Evolutionary conservation across 371 early-diverging fungal species (phyloP), one percentile per base, ranked within the genome.

Genomic region (Basidiobolus meristosporus): DNA sequence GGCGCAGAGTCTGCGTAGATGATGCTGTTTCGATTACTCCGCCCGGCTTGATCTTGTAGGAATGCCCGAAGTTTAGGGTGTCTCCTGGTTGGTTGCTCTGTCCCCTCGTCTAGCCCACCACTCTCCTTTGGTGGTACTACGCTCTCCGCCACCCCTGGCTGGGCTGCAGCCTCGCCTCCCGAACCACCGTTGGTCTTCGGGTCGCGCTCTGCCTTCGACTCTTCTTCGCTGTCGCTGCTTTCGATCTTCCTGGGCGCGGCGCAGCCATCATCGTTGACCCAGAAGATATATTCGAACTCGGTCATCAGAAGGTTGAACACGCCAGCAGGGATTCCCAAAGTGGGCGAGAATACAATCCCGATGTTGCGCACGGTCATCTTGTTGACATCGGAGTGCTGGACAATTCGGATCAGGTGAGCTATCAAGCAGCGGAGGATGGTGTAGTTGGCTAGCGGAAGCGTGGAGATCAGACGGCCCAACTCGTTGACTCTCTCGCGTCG

Each of bases 301-400:
- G 78, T 67, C 58, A 92, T 66, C 53, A 96, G 65, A 45, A 91
- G 56, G 23, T 67, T 77, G 40, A 95, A 84, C 1, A 96, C 73
- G 5, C 78, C 75, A 12, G 89, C 84, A 1, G 91, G 90, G 40
- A 96, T 83, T 3, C 81, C 82, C 3, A 92, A 57, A 7, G 92
- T 91, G 2, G 93, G 90, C 16, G 89, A 80, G 47, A 92, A 92
- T 0, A 96, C 89, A 40, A 93, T 91, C 21, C 88, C 85, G 21
- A 96, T 73, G 57, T 93, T 93, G 12, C 84, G 71, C 37, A 84
- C 63, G 2, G 74, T 93, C 97, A 96, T 96, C 59, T 81, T 84
- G 69, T 92, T 96, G 23, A 65, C 53, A 15, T 76, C 77, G 1
- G 75, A 58, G 37, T 77, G 64, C 39, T 83, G 77, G 10, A 90